Base-by-base conservation (phyloP, 345 rosid species). In the Bruguiera sexangula region DNA sequence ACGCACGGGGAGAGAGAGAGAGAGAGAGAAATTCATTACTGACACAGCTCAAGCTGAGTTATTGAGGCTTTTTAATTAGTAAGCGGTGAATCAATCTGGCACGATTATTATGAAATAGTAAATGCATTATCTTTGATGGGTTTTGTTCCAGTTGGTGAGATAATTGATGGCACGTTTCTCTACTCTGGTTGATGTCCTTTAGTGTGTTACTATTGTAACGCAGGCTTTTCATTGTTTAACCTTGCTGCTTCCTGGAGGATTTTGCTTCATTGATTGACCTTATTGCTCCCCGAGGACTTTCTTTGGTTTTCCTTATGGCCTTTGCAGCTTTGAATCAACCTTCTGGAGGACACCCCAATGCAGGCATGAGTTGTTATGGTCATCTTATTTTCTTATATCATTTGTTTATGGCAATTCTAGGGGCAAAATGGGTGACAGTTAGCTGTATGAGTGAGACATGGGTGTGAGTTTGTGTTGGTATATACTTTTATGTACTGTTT, bases 291-390 rank as follows among this genome's bases (percentile, higher is more conserved):
- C 62, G 76, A 60, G 75, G 70, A 60, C 24, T 60, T 66, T 37
- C 34, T 60, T 57, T 61, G 21, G 61, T 54, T 64, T 69, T 68
- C 21, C 60, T 71, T 62, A 82, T 88, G 90, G 89, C 83, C 26
- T 82, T 64, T 55, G 21, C 79, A 7, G 86, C 81, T 53, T 62
- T 53, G 43, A 82, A 74, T 78, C 80, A 72, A 69, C 43, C 80
- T 16, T 69, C 86, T 30, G 86, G 70, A 67, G 82, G 73, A 62
- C 39, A 71, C 24, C 79, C 73, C 26, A 70, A 69, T 69, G 57
- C 85, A 90, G 96, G 96, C 88, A 79, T 55, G 69, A 36, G 34
- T 51, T 65, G 37, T 39, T 26, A 31, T 50, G 36, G 13, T 10
- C 30, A 22, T 26, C 9, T 59, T 48, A 1, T 24, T 65, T 43